Percentiles rank a stretch among this genome's conserved stretches.
Evolutionary conservation across 176 grass and related monocot genomes (phyloP).

Genomic region (Oropetium thomaeum): DNA sequence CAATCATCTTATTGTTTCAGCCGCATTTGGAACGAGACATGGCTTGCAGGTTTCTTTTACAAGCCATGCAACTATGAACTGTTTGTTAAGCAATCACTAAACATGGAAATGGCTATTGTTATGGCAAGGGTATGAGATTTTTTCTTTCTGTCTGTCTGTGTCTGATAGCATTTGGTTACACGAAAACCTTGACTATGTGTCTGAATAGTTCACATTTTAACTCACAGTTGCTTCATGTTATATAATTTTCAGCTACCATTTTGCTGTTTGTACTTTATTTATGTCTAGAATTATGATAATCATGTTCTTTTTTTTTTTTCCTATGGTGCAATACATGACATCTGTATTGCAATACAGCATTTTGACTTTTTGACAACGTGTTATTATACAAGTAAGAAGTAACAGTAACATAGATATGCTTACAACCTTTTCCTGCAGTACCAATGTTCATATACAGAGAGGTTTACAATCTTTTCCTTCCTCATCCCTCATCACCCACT

Average conservation of each 20-base stretch:
- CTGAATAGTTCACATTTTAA: conserved; percentile 4
- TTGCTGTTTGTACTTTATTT: background rate
- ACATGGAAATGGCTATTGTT: conserved; percentile 99
- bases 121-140: conserved; percentile 81
- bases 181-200: conserved; percentile 2
- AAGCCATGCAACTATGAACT: conserved; percentile 99
- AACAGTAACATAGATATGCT: background rate
- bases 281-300: background rate
- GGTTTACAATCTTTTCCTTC: too few species aligned
- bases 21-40: conserved; percentile 98
- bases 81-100: conserved; percentile 97
- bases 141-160: conserved; percentile 1
- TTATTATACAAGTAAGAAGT: background rate
- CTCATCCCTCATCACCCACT: too few species aligned
- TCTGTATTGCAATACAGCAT: conserved; percentile 6
- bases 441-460: too few species aligned
- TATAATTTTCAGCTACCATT: background rate
- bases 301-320: background rate
- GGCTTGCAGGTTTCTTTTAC: conserved; percentile 93
- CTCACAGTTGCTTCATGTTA: background rate
- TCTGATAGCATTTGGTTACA: background rate
- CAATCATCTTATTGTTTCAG: conserved; percentile 42
- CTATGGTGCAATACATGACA: background rate
- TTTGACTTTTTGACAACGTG: background rate
- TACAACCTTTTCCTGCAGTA: too few species aligned